These are phyloP conservation scores for Astrothelium subdiscretum DNA, from an alignment of 495 filamentous ascomycete species.

Conservation along the genomic window DNA sequence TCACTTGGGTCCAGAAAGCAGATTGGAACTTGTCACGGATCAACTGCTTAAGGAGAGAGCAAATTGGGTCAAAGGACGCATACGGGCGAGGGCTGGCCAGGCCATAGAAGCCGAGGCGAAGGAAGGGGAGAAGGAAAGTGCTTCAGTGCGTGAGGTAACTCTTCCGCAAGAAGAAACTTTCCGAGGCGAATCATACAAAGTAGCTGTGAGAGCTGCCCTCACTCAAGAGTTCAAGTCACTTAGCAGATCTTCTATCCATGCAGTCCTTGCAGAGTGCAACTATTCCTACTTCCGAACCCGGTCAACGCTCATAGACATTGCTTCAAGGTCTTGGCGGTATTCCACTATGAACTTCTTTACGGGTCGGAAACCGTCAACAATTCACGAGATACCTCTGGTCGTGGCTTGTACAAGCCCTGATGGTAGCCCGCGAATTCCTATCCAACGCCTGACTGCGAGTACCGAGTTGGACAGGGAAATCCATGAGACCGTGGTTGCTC, in stretches of 20 bases:
- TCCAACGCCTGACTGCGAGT: slow-evolving; percentile 58
- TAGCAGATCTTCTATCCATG: slow-evolving; percentile 67
- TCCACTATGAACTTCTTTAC: slow-evolving; percentile 42
- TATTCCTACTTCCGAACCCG: slow-evolving; percentile 73
- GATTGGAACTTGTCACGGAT: slow-evolving; percentile 76
- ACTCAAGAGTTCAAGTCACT: slow-evolving; percentile 75
- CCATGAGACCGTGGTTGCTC: slow-evolving; percentile 51
- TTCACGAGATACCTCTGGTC: slow-evolving; percentile 52
- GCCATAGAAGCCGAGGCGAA: not conserved
- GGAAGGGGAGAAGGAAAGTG: not conserved
- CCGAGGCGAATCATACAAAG: slow-evolving; percentile 58
- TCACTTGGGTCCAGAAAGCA: slow-evolving; percentile 69
- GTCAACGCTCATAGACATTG: slow-evolving; percentile 59
- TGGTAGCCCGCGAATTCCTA: slow-evolving; percentile 40
- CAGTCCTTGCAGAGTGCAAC: slow-evolving; percentile 84
- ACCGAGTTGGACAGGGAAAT: slow-evolving; percentile 75
- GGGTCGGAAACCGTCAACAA: slow-evolving; percentile 49
- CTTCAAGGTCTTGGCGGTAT: slow-evolving; percentile 75
- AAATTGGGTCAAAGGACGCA: slow-evolving; percentile 63
- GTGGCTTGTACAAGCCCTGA: slow-evolving; percentile 37
- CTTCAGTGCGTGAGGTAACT: slow-evolving; percentile 12
- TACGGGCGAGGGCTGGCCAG: slow-evolving; percentile 6
- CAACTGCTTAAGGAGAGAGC: slow-evolving; percentile 66
- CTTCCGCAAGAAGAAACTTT: slow-evolving; percentile 64
- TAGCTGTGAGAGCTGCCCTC: slow-evolving; percentile 49